phyloP scores from a whole-genome alignment of 164 flowering plant genomes.

The Nymphaea thermarum region DNA sequence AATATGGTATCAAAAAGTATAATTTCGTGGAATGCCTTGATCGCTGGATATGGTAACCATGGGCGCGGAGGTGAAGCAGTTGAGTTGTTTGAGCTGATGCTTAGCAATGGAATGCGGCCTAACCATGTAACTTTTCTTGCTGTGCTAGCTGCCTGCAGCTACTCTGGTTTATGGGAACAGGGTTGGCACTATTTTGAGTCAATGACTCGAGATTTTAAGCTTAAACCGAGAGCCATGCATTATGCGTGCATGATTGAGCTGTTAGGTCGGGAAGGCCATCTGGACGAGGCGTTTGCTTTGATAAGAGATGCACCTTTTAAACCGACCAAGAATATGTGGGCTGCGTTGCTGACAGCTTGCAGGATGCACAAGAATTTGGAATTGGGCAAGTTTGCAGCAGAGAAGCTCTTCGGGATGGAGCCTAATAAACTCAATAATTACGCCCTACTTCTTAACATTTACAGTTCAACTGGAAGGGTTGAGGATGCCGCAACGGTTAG shows the following conservation, averaged over 20 bases:
- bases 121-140: constrained; percentile 27
- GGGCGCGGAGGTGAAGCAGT: constrained; percentile 20
- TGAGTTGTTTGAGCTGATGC: constrained; percentile 16
- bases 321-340: constrained; percentile 81
- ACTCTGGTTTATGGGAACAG: constrained; percentile 28
- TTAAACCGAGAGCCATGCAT: constrained; percentile 79
- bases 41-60: constrained; percentile 24
- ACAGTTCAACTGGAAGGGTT: constrained; percentile 38
- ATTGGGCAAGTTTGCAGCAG: constrained; percentile 81
- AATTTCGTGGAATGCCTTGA: constrained; percentile 28
- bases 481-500: constrained; percentile 57
- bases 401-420: constrained; percentile 58
- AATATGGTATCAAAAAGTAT: constrained; percentile 31
- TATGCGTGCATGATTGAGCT: constrained; percentile 72
- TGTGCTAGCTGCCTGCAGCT: constrained; percentile 33
- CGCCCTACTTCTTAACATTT: constrained; percentile 64
- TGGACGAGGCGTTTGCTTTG: constrained; percentile 64
- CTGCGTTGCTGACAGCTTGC: constrained; percentile 73
- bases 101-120: constrained; percentile 19
- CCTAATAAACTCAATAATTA: constrained; percentile 69
- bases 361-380: constrained; percentile 55
- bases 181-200: constrained; percentile 71
- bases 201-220: constrained; percentile 44
- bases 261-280: constrained; percentile 54
- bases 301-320: constrained; percentile 54